These are phyloP conservation scores for Hamigera avellanea DNA, from an alignment of 495 filamentous ascomycete genomes.

Conservation along the genomic window DNA sequence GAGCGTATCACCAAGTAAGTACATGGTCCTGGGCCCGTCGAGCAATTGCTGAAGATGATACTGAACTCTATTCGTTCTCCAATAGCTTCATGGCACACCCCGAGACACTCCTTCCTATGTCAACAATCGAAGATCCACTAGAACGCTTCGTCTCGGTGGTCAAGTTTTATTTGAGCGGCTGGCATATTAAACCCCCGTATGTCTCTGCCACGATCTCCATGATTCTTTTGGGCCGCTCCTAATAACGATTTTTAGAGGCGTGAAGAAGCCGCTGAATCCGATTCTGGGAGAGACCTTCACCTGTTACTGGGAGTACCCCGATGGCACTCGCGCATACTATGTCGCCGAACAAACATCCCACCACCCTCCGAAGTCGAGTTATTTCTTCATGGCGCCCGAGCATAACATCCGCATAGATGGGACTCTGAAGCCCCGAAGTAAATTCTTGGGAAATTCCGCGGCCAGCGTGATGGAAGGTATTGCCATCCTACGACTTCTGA, in stretches of 20 bases:
- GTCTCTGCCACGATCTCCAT: constrained; percentile 17
- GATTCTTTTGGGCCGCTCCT: not conserved
- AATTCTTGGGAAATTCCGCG: constrained; percentile 92
- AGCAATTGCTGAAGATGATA: not conserved
- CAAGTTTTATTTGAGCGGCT: constrained; percentile 96
- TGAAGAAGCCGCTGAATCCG: constrained; percentile 97
- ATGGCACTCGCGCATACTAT: constrained; percentile 82
- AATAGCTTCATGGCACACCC: constrained; percentile 98
- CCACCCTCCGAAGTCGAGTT: constrained; percentile 96
- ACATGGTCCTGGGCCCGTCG: not conserved
- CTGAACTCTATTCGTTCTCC: constrained; percentile 1
- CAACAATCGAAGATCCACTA: constrained; percentile 78
- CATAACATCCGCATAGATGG: constrained; percentile 94
- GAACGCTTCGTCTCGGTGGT: constrained; percentile 87
- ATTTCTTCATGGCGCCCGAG: constrained; percentile 96
- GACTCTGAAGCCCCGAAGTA: constrained; percentile 90
- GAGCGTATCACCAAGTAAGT: constrained; percentile 95
- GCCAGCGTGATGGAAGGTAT: constrained; percentile 98
- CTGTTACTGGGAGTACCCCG: constrained; percentile 89
- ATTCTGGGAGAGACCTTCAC: constrained; percentile 93
- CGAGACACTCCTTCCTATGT: constrained; percentile 83
- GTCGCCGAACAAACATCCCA: constrained; percentile 94
- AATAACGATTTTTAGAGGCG: constrained; percentile 51
- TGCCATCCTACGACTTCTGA: constrained; percentile 74
- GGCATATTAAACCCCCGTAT: constrained; percentile 97